Conservation (phyloP, 306 rosid genomes). For the Castanea sativa region DNA sequence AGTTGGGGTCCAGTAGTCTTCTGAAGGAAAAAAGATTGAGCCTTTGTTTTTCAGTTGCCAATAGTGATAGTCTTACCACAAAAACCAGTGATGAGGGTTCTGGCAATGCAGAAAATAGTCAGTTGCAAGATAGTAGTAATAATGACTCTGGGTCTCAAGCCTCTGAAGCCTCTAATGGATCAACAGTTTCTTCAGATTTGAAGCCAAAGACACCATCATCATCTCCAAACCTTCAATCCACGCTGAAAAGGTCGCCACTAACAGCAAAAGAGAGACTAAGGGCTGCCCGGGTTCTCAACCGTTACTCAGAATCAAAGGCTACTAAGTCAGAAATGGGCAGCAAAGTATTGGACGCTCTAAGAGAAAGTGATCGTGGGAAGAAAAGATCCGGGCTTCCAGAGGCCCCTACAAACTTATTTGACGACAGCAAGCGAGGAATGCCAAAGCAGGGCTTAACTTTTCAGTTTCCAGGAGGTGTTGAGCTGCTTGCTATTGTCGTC, state of each 20-base stretch:
- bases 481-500: conserved; percentile 54
- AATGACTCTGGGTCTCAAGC: conserved; percentile 37
- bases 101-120: conserved; percentile 28
- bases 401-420: conserved; percentile 82
- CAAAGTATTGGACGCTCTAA: conserved; percentile 73
- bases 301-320: conserved; percentile 53
- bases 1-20: conserved; percentile 36
- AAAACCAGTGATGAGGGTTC: conserved; percentile 43
- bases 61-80: conserved; percentile 62
- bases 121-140: conserved; percentile 33
- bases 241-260: conserved; percentile 41
- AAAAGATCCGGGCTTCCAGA: conserved; percentile 81
- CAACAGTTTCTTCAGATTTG: conserved; percentile 25
- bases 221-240: conserved; percentile 32
- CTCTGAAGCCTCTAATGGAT: conserved; percentile 46
- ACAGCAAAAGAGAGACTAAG: conserved; percentile 82
- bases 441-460: conserved; percentile 70
- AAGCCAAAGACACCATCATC: conserved; percentile 26
- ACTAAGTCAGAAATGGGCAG: conserved; percentile 66
- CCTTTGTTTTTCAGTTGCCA: conserved; percentile 52
- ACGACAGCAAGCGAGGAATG: conserved; percentile 83
- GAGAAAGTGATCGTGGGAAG: conserved; percentile 81
- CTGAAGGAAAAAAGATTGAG: conserved; percentile 38
- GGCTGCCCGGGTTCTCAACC: conserved; percentile 72
- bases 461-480: conserved; percentile 74